These are phyloP conservation scores for Grosmannia clavigera DNA, from an alignment of 2,329 filamentous ascomycete genomes.

Conservation along the genomic window DNA sequence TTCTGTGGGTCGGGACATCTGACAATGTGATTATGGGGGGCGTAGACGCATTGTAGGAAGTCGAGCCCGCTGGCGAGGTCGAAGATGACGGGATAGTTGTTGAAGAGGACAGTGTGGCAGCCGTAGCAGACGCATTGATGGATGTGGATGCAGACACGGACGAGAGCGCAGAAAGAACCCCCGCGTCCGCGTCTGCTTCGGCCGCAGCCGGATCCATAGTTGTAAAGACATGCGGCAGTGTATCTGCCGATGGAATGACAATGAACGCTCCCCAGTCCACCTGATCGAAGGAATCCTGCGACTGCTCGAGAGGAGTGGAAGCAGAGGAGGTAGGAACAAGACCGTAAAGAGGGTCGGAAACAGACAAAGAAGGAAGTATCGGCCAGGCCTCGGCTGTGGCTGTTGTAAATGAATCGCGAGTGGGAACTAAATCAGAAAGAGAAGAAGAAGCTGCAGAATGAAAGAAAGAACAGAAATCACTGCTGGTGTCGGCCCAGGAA, in stretches of 20 bases:
- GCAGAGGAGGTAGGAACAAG: not conserved
- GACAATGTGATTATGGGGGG: not conserved
- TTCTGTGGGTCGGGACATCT: not conserved
- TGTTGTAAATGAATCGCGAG: not conserved
- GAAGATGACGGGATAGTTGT: not conserved
- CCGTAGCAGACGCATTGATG: not conserved
- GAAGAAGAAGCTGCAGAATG: not conserved
- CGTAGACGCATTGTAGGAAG: not conserved
- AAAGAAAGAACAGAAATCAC: not conserved
- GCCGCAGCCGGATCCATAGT: not conserved
- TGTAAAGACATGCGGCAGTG: not conserved
- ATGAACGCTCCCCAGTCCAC: conserved; percentile 7
- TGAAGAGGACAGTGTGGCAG: not conserved
- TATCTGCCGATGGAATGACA: not conserved
- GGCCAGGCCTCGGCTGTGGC: not conserved
- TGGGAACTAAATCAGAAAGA: not conserved
- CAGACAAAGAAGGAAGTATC: not conserved
- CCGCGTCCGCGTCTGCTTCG: not conserved
- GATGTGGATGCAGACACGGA: not conserved
- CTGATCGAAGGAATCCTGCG: not conserved
- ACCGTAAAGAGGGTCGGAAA: not conserved
- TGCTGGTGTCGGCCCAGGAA: not conserved
- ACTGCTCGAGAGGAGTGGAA: not conserved
- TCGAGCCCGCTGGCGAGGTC: not conserved
- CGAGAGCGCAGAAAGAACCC: not conserved